Evolutionary conservation across 2,329 filamentous ascomycete genomes (phyloP).

Genomic region (Botryotinia narcissicola): DNA sequence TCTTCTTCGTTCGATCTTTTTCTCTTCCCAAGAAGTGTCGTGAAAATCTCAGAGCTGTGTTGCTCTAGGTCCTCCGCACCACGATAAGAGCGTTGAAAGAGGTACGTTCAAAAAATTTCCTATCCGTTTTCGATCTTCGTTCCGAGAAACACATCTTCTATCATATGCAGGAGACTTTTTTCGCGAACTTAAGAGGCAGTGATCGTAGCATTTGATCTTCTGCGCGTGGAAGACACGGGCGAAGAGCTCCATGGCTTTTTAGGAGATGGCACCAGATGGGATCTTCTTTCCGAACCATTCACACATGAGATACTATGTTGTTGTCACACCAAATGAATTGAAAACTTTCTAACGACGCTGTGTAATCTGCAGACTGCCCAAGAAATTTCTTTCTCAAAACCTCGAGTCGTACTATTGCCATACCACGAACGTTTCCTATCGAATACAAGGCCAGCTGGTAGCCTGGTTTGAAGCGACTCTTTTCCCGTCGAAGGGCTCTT

Average conservation of each 20-base stretch:
- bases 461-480: slow-evolving; percentile 25
- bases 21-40: slow-evolving; percentile 21
- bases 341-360: slow-evolving; percentile 29
- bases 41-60: slow-evolving; percentile 29
- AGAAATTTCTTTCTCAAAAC: slow-evolving; percentile 22
- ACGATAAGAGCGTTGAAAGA: slow-evolving; percentile 25
- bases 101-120: slow-evolving; percentile 24
- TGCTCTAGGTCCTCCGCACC: slow-evolving; percentile 31
- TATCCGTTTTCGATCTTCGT: slow-evolving; percentile 14
- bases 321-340: slow-evolving; percentile 21
- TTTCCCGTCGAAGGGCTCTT: slow-evolving; percentile 30
- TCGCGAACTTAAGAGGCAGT: slow-evolving; percentile 21
- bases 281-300: slow-evolving; percentile 19
- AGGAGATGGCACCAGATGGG: slow-evolving; percentile 12
- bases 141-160: slow-evolving; percentile 17
- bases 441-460: slow-evolving; percentile 33
- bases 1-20: not conserved
- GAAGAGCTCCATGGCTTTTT: slow-evolving; percentile 12
- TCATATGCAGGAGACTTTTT: slow-evolving; percentile 18
- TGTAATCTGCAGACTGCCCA: slow-evolving; percentile 34
- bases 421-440: slow-evolving; percentile 24
- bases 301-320: slow-evolving; percentile 8
- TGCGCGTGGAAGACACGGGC: slow-evolving; percentile 16
- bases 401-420: slow-evolving; percentile 29
- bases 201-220: slow-evolving; percentile 11